phyloP scores from a whole-genome alignment of 192 early-diverging fungal genomes.

The Umbelopsis sp. region DNA sequence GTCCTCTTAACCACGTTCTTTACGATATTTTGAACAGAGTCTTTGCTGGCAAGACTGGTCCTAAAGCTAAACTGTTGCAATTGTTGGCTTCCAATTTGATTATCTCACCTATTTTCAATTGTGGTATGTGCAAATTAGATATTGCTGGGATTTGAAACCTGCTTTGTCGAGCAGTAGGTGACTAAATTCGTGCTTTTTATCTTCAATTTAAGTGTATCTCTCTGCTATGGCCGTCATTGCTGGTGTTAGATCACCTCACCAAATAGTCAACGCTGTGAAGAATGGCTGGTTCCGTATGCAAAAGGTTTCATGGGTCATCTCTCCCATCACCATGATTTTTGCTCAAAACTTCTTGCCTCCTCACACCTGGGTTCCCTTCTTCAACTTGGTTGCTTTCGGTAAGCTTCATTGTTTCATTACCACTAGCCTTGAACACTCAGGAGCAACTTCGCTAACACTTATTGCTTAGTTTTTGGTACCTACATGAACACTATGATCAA shows the following conservation, averaged over 20 bases:
- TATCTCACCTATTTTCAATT: constrained; percentile 85
- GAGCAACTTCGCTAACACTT: background rate
- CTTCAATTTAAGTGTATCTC: constrained; percentile 68
- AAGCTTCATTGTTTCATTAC: constrained; percentile 17
- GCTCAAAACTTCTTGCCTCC: constrained; percentile 81
- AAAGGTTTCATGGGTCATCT: constrained; percentile 84
- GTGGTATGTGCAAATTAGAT: constrained; percentile 50
- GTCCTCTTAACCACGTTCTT: constrained; percentile 81
- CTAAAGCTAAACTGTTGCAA: constrained; percentile 68
- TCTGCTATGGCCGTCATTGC: constrained; percentile 83
- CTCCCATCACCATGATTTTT: constrained; percentile 75
- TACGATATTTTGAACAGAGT: constrained; percentile 76
- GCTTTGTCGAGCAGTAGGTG: background rate
- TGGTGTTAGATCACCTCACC: constrained; percentile 59
- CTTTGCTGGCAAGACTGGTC: constrained; percentile 70
- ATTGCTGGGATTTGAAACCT: background rate
- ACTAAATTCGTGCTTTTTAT: background rate
- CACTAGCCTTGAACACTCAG: background rate
- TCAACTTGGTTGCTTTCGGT: constrained; percentile 81
- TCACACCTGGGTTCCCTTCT: constrained; percentile 88
- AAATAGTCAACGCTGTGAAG: constrained; percentile 59
- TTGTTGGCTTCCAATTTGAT: constrained; percentile 77
- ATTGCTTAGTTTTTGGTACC: constrained; percentile 59
- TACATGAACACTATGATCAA: constrained; percentile 81
- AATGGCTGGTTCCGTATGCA: constrained; percentile 70